phyloP scores from a whole-genome alignment of 2,329 filamentous ascomycete species.

The Penicillium vulpinum region DNA sequence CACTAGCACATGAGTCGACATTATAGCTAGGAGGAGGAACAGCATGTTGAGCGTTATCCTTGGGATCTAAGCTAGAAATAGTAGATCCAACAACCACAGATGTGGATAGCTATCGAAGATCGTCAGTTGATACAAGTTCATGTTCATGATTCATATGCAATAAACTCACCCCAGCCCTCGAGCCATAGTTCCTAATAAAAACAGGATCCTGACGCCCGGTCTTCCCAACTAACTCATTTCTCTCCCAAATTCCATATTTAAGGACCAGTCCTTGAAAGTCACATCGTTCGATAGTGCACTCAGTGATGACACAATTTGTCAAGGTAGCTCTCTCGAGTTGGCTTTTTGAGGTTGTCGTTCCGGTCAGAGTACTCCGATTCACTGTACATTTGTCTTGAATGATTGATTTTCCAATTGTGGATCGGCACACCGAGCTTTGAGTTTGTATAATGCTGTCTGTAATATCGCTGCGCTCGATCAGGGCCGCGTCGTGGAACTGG shows the following conservation, averaged over 20 bases:
- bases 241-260: constrained; percentile 29
- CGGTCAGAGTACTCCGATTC: constrained; percentile 14
- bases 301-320: constrained; percentile 22
- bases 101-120: neutral
- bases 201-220: constrained; percentile 17
- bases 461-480: constrained; percentile 17
- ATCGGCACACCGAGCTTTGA: constrained; percentile 11
- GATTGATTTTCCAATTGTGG: constrained; percentile 13
- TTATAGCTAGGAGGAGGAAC: neutral
- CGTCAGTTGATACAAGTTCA: neutral
- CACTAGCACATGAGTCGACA: neutral
- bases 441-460: constrained; percentile 16
- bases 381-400: constrained; percentile 14
- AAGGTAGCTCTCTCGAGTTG: constrained; percentile 13
- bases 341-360: constrained; percentile 8
- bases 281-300: constrained; percentile 22
- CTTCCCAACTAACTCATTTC: constrained; percentile 24
- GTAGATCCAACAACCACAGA: neutral
- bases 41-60: neutral
- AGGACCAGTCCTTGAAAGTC: constrained; percentile 26
- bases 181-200: constrained; percentile 4
- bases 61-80: neutral
- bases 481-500: constrained; percentile 13
- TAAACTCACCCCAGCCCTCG: neutral
- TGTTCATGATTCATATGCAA: neutral